Percentiles rank a stretch among this genome's conserved stretches.
These are phyloP conservation scores for Tricholoma sp. DNA, from an alignment of 768 basidiomycete genomes.

Conservation along the genomic window DNA sequence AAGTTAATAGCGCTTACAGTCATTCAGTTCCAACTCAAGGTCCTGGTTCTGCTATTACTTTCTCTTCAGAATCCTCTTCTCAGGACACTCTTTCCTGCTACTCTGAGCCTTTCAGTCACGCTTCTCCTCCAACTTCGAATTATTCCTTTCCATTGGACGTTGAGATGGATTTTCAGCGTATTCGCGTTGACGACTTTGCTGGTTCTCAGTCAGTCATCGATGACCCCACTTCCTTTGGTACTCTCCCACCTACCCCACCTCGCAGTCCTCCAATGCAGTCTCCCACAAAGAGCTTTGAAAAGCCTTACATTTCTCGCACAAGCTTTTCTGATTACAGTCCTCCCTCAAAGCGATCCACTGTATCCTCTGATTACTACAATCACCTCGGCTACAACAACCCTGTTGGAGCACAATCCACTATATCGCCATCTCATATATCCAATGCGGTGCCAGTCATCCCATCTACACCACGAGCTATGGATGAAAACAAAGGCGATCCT, in stretches of 20 bases:
- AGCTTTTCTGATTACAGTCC: constrained; percentile 69
- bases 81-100: constrained; percentile 65
- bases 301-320: constrained; percentile 36
- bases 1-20: constrained; percentile 60
- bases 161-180: constrained; percentile 64
- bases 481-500: constrained; percentile 55
- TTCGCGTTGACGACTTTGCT: constrained; percentile 59
- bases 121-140: constrained; percentile 40
- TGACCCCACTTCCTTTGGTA: constrained; percentile 56
- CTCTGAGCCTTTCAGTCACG: constrained; percentile 53
- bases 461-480: constrained; percentile 38
- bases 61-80: constrained; percentile 74
- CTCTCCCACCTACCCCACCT: constrained; percentile 53
- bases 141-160: constrained; percentile 56
- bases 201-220: constrained; percentile 34
- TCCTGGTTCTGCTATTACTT: constrained; percentile 75
- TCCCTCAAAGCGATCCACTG: constrained; percentile 38
- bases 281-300: constrained; percentile 26
- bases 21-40: constrained; percentile 61
- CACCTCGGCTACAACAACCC: constrained; percentile 45
- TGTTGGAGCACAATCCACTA: constrained; percentile 35
- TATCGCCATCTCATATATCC: constrained; percentile 55
- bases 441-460: constrained; percentile 42
- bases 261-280: constrained; percentile 35
- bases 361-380: constrained; percentile 43